Evolutionary conservation across 2,329 filamentous ascomycete species (phyloP).

Genomic region (Parafenestella ontariensis): DNA sequence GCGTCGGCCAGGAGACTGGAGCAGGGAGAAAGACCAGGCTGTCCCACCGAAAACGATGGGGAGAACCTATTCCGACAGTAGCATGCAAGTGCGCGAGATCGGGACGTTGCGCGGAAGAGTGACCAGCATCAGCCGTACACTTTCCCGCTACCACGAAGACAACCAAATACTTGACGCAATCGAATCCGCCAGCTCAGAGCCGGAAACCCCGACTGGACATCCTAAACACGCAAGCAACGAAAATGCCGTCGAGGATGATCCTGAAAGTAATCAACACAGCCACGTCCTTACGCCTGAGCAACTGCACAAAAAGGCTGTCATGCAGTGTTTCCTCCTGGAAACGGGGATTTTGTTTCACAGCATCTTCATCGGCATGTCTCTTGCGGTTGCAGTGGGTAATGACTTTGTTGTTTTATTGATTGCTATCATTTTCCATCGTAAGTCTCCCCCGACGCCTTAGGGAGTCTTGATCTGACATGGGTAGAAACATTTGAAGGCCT

Average conservation of each 20-base stretch:
- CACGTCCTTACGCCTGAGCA: slow-evolving; percentile 27
- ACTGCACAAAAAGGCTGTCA: slow-evolving; percentile 36
- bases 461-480: not conserved
- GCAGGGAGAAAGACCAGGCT: slow-evolving; percentile 4
- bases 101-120: slow-evolving; percentile 31
- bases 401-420: slow-evolving; percentile 66
- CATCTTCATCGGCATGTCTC: slow-evolving; percentile 67
- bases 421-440: slow-evolving; percentile 66
- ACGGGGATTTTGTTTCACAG: slow-evolving; percentile 69
- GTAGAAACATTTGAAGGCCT: slow-evolving; percentile 84
- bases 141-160: slow-evolving; percentile 36
- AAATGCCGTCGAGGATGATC: slow-evolving; percentile 29
- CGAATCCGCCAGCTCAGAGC: slow-evolving; percentile 50
- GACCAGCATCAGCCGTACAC: slow-evolving; percentile 39
- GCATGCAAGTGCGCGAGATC: slow-evolving; percentile 32
- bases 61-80: slow-evolving; percentile 30
- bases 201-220: slow-evolving; percentile 56
- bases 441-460: not conserved
- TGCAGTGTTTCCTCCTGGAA: slow-evolving; percentile 57
- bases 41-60: slow-evolving; percentile 9
- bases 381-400: slow-evolving; percentile 60
- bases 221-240: slow-evolving; percentile 29
- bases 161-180: slow-evolving; percentile 41
- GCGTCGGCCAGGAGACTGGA: slow-evolving; percentile 15
- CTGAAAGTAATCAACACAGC: slow-evolving; percentile 24